Base-by-base conservation (phyloP, 2,329 filamentous ascomycete species). In the Paraconiothyrium sp. region DNA sequence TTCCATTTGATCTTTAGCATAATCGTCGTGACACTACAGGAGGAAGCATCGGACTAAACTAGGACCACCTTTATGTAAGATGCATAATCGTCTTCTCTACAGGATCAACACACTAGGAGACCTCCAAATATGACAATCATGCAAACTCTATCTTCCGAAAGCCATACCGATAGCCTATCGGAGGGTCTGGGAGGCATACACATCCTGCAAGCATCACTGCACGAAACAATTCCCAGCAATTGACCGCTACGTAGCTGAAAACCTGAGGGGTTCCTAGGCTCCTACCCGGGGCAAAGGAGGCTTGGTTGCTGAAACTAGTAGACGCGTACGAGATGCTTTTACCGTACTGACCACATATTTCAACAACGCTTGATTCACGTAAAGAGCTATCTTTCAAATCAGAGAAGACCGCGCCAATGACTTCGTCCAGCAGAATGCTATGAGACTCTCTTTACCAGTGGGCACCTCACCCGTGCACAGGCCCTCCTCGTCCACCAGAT, bases 401-500 rank as follows among this genome's bases (percentile, higher is more conserved):
- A 54, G 44, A 5, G 39, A 54, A 10, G 39, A 35, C 14, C 51
- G 39, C 7, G 51, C 39, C 27, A 8, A n/a, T 8, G 51, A 46
- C 5, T 24, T 54, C 9, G n/a, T 54, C 4, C 39, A 54, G 16
- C 16, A 44, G 11, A 11, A 54, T 13, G 11, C 39, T n/a, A 44
- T n/a, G 8, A 16, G 39, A 13, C 14, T 10, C 22, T 1, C 11
- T 24, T 2, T 16, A n/a, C 16, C 22, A 44, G 39, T 5, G 51
- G 46, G 14, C 50, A 62, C 11, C 55, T 62, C 22, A 34, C 60
- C 9, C 47, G 51, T 3, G 34, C 59, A 9, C 60, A 62, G 32
- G 56, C 60, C n/a, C 51, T 62, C 13, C 24, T 62, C 8, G 46
- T 56, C 8, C 55, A 44, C 46, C 49, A 61, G 20, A 44, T 55